A percentile compares a stretch with the other conserved stretches of the same genome.
Conservation (phyloP, 192 early-diverging fungal species). For the Entophlyctis luteolus region DNA sequence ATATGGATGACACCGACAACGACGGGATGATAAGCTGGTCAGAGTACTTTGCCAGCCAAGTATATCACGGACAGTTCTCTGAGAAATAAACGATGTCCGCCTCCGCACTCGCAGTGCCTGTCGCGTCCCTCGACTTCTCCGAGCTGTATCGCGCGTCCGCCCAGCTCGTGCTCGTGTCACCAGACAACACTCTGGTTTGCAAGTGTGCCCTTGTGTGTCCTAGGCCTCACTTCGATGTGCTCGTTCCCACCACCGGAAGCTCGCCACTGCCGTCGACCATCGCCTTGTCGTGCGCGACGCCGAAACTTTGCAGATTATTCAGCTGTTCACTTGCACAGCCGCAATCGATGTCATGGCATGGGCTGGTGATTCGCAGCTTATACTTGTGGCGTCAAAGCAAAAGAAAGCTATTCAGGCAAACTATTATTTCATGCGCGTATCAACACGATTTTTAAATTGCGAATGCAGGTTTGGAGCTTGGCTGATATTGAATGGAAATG, state of each 20-base stretch:
- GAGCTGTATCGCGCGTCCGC: conserved; percentile 1
- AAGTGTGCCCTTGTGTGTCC: too few species aligned
- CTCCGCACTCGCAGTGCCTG: background rate
- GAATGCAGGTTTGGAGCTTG: conserved; percentile 57
- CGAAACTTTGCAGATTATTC: conserved; percentile 57
- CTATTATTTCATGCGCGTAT: background rate
- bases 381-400: conserved; percentile 51
- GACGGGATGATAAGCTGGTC: conserved; percentile 58
- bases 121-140: conserved; percentile 7
- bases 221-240: too few species aligned
- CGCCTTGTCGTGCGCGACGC: conserved; percentile 70
- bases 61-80: background rate
- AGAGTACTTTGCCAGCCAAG: conserved; percentile 37
- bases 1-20: conserved; percentile 70
- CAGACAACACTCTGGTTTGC: conserved; percentile 49
- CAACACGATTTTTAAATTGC: conserved; percentile 17
- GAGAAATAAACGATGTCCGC: background rate
- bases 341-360: conserved; percentile 58
- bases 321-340: conserved; percentile 50
- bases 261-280: conserved; percentile 63
- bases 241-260: too few species aligned
- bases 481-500: conserved; percentile 54
- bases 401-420: conserved; percentile 2
- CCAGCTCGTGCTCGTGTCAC: background rate
- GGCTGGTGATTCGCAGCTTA: conserved; percentile 61